Evolutionary conservation across 176 grass and related monocot genomes (phyloP).

Genomic region (Cenchrus purpureus): DNA sequence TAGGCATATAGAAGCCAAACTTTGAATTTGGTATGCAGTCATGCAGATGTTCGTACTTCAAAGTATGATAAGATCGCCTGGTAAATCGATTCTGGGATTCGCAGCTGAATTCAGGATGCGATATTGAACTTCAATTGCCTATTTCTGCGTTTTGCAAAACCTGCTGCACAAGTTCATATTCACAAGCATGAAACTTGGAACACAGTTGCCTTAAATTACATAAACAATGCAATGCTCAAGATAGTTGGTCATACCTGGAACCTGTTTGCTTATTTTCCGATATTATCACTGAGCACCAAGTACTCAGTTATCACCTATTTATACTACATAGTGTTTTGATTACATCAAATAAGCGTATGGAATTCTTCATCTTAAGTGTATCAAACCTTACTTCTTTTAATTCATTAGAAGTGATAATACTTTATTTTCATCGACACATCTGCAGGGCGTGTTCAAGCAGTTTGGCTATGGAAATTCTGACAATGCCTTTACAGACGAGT

Average conservation of each 20-base stretch:
- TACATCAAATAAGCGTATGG: background rate
- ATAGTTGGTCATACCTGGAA: background rate
- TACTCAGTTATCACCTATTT: background rate
- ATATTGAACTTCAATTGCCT: background rate
- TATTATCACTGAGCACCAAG: background rate
- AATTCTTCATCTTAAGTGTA: background rate
- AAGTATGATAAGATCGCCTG: background rate
- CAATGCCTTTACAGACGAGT: constrained; percentile 69
- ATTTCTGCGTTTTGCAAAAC: background rate
- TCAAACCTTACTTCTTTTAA: background rate
- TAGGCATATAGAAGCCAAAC: background rate
- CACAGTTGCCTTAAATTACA: background rate
- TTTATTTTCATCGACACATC: background rate
- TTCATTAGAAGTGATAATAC: background rate
- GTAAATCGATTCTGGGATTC: background rate
- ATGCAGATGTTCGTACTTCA: background rate
- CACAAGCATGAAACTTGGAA: background rate
- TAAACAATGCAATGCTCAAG: background rate
- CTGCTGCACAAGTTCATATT: background rate
- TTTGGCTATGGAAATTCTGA: constrained; percentile 83
- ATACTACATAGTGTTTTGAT: background rate
- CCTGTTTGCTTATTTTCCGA: background rate
- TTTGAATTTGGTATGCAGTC: background rate
- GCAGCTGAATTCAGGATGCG: background rate
- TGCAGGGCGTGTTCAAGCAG: constrained; percentile 82